Evolutionary conservation across 1,139 yeast genomes (phyloP).

Genomic region (Yamadazyma spencermartinsiae): DNA sequence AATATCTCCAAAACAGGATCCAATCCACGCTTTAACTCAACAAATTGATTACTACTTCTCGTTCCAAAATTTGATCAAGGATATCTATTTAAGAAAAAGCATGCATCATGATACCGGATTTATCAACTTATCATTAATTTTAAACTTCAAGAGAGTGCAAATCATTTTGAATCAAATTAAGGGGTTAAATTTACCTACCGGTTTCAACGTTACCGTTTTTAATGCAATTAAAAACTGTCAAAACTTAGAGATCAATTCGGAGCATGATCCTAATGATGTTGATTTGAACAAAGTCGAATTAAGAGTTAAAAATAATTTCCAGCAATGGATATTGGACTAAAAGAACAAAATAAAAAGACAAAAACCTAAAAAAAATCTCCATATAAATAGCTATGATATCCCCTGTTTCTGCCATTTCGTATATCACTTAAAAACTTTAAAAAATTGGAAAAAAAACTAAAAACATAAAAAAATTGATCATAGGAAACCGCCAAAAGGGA

Average conservation of each 20-base stretch:
- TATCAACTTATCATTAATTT: conserved; percentile 61
- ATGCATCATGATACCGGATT: conserved; percentile 71
- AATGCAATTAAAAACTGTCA: conserved; percentile 36
- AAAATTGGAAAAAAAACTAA: not conserved
- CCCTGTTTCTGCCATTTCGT: not conserved
- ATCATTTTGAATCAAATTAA: conserved; percentile 47
- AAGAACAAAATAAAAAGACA: no score
- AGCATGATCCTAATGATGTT: conserved; percentile 24
- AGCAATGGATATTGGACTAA: conserved; percentile 42
- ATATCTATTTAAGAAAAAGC: conserved; percentile 71
- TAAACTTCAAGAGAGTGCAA: conserved; percentile 73
- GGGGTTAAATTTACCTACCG: conserved; percentile 28
- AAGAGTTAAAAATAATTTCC: conserved; percentile 43
- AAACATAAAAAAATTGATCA: not conserved
- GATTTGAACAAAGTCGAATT: conserved; percentile 33
- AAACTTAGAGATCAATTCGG: conserved; percentile 40
- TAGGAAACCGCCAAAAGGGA: not conserved
- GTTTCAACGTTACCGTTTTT: conserved; percentile 29
- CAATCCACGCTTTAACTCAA: conserved; percentile 49
- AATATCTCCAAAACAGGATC: conserved; percentile 50
- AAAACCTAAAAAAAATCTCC: no score
- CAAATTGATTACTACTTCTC: conserved; percentile 91
- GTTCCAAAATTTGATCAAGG: conserved; percentile 81
- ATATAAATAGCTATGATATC: not conserved
- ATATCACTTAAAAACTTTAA: no score